phyloP scores from a whole-genome alignment of 225 moss, liverwort and hornwort species.

The Bryum argenteum region DNA sequence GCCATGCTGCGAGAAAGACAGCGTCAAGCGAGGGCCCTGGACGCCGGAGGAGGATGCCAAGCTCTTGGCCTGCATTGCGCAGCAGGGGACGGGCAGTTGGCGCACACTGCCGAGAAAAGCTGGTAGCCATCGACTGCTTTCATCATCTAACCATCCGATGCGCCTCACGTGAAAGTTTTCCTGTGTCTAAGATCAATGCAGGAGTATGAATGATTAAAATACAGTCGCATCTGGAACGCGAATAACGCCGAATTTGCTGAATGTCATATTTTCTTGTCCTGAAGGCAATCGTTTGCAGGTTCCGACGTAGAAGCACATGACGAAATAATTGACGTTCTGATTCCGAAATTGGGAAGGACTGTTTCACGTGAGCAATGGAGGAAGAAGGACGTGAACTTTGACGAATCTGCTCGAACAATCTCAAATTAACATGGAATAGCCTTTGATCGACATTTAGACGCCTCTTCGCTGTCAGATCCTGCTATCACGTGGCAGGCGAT shows the following conservation, averaged over 20 bases:
- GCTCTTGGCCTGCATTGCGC: conserved; percentile 71
- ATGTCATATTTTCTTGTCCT: neutral
- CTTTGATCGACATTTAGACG: neutral
- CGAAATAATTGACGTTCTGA: too few species aligned
- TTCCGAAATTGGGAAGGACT: too few species aligned
- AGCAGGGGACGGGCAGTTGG: conserved; percentile 79
- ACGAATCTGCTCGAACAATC: too few species aligned
- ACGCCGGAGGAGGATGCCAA: conserved; percentile 78
- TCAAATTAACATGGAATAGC: neutral
- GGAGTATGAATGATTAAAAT: too few species aligned
- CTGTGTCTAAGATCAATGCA: too few species aligned
- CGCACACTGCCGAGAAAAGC: conserved; percentile 74
- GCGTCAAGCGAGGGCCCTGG: conserved; percentile 75
- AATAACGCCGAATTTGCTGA: conserved; percentile 5
- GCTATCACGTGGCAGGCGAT: neutral
- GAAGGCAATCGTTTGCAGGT: neutral
- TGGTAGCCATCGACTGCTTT: conserved; percentile 41
- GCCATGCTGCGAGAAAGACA: conserved; percentile 77
- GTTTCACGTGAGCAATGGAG: neutral
- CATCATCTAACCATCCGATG: neutral
- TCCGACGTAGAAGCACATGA: too few species aligned
- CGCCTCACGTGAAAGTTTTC: neutral
- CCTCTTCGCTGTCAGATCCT: too few species aligned
- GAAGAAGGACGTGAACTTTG: neutral
- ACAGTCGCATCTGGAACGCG: too few species aligned